Percentiles rank a stretch among this genome's conserved stretches.
These are phyloP conservation scores for Cephalotrichum gorgonifer DNA, from an alignment of 2,329 filamentous ascomycete genomes.

Conservation along the genomic window DNA sequence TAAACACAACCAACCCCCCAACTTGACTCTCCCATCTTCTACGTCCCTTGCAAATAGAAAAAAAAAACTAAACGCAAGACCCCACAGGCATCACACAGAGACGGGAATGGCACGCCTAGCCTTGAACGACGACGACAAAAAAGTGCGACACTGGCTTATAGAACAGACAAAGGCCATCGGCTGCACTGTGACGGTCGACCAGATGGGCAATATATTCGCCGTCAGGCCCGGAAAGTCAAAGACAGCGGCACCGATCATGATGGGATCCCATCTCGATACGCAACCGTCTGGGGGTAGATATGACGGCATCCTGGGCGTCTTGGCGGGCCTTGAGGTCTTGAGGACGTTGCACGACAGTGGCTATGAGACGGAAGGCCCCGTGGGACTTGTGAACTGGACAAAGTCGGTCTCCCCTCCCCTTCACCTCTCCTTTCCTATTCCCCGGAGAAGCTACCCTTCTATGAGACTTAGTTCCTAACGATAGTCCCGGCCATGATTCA, in stretches of 20 bases:
- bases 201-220: slow-evolving; percentile 72
- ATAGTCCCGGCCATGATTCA: slow-evolving; percentile 16
- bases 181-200: slow-evolving; percentile 58
- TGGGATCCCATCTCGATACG: slow-evolving; percentile 60
- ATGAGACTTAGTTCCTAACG: background rate
- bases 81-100: slow-evolving; percentile 26
- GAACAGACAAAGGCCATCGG: slow-evolving; percentile 50
- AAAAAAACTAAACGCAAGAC: background rate
- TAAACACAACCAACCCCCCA: too few species aligned
- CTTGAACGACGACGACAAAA: slow-evolving; percentile 60
- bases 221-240: slow-evolving; percentile 50
- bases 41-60: slow-evolving; percentile 10
- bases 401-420: slow-evolving; percentile 33
- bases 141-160: slow-evolving; percentile 67
- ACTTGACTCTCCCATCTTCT: slow-evolving; percentile 26
- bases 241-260: slow-evolving; percentile 53
- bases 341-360: slow-evolving; percentile 43
- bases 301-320: slow-evolving; percentile 67
- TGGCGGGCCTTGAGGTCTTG: slow-evolving; percentile 64
- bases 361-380: slow-evolving; percentile 57
- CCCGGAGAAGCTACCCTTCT: too few species aligned
- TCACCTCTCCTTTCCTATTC: background rate
- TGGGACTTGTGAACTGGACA: slow-evolving; percentile 72
- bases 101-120: slow-evolving; percentile 70
- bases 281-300: slow-evolving; percentile 58